Conservation (phyloP, 169 alveolate genomes). For the Perkinsus chesapeaki region DNA sequence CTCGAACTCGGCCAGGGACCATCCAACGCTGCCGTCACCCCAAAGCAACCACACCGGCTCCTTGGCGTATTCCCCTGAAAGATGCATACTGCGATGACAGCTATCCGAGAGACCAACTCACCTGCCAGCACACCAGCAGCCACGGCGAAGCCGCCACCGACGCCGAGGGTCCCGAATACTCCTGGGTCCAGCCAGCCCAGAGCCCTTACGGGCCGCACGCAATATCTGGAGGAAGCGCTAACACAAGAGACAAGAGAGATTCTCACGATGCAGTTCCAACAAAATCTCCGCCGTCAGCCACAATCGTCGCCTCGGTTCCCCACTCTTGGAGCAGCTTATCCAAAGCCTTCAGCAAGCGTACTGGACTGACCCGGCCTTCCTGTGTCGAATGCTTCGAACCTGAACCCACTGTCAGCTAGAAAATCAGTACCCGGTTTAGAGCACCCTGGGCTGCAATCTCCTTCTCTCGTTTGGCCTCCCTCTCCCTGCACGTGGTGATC, state of each 20-base stretch:
- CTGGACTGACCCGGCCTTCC: background rate
- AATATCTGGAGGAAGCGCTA: background rate
- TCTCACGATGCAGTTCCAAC: background rate
- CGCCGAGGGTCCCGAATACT: background rate
- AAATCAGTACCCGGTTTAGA: background rate
- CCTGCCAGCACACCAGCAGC: background rate
- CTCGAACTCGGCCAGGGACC: constrained; percentile 5
- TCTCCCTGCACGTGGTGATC: background rate
- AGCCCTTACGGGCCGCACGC: background rate
- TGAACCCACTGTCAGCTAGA: background rate
- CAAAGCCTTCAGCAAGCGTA: background rate
- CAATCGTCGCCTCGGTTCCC: background rate
- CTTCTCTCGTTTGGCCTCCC: background rate
- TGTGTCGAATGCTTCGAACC: background rate
- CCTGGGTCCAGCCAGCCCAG: background rate
- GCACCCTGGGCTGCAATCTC: background rate
- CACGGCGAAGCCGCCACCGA: background rate
- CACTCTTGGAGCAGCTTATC: background rate
- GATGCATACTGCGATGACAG: background rate
- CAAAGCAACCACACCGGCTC: background rate
- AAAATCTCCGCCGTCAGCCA: background rate
- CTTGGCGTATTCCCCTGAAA: background rate
- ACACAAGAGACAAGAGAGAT: background rate
- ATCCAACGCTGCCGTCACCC: background rate
- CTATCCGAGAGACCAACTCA: background rate